Evolutionary conservation across 75 land plant genomes (phyloP), one percentile per base, ranked within the genome.

Genomic region (Cryptomeria japonica): DNA sequence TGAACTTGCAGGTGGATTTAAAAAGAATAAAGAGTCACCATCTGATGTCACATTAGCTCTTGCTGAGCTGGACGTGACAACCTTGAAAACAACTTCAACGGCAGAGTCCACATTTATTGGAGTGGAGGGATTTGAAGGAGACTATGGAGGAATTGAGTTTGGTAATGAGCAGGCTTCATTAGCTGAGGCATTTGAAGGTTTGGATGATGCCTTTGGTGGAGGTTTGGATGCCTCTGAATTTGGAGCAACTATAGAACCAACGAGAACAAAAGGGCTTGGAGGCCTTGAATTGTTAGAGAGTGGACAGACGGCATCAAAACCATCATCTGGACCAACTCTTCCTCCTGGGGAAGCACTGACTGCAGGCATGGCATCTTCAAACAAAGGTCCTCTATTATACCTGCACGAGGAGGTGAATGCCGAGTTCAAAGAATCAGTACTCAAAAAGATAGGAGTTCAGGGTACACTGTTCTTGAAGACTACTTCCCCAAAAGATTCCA

Each of bases 181-280:
- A 86, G 89, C 91, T 13, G 97, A 96, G 70, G 91, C 97, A 16
- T 97, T 97, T 93, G 97, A 97, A 88, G 97, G 97, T 22, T 84
- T 94, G 55, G 92, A 89, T 87, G 93, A 91, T 77, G 95, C 99
- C 56, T 98, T 95, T 88, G 99, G 99, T 83, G 99, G 99, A 19
- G 99, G 99, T 41, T 91, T 98, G 87, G 99, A 98, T 95, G 95
- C 95, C 0, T 95, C 99, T 9, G 99, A 97, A 91, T 98, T 93
- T 90, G 93, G 95, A 5, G 94, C 93, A 6, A 92, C 88, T 58
- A 31, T 86, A 1, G 87, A 88, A 44, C 86, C 91, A 86, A 72
- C 78, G 34, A 90, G 87, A 34, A 39, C 58, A 11, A 87, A 73
- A 78, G 97, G 96, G 7, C 92, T 97, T 56, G 92, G 93, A 80